Conservation (phyloP, 331 rosid genomes). For the Arachis monticola region DNA sequence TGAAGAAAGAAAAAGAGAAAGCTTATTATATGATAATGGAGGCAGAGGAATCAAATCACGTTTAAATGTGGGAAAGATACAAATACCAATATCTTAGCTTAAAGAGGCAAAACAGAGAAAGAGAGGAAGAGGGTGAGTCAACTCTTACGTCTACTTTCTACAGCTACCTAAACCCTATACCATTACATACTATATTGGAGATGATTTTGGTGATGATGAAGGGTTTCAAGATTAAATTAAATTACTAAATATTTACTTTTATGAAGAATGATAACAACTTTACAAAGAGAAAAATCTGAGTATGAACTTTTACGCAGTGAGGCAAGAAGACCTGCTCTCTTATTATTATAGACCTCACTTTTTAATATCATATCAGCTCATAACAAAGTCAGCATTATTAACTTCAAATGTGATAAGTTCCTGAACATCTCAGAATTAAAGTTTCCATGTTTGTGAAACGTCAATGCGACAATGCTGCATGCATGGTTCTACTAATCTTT, state of each 20-base stretch:
- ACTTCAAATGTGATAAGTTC: too few species aligned
- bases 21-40: background rate
- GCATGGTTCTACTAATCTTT: too few species aligned
- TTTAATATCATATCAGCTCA: background rate
- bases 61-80: slow-evolving; percentile 1
- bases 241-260: too few species aligned
- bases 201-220: slow-evolving; percentile 8
- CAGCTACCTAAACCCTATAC: background rate
- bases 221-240: background rate
- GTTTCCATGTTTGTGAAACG: too few species aligned
- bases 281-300: slow-evolving; percentile 31
- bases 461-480: too few species aligned
- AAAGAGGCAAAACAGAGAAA: slow-evolving; percentile 9
- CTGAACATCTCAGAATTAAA: too few species aligned
- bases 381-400: too few species aligned
- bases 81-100: background rate
- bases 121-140: background rate
- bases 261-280: slow-evolving; percentile 22
- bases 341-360: too few species aligned
- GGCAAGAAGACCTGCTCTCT: slow-evolving; percentile 7
- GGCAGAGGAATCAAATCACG: slow-evolving; percentile 3
- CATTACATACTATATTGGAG: background rate
- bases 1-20: too few species aligned
- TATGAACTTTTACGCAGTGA: slow-evolving; percentile 11
- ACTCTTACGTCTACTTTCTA: background rate